phyloP scores from a whole-genome alignment of 306 rosid species.

The Dalbergia cultrata region DNA sequence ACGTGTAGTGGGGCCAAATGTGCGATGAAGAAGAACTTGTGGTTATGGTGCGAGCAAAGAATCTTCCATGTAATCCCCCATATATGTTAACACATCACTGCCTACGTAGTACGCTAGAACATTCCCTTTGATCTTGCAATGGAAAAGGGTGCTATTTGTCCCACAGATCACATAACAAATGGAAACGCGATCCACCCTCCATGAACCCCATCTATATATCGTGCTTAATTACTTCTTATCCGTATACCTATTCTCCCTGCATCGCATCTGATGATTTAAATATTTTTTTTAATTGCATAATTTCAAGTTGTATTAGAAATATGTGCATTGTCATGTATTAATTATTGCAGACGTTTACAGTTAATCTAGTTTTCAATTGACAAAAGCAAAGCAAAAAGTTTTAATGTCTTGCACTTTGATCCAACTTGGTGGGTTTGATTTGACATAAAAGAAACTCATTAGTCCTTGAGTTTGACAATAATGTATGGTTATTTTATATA shows the following conservation, averaged over 20 bases:
- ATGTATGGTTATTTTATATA: not conserved
- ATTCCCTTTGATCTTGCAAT: slow-evolving; percentile 24
- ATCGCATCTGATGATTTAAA: not conserved
- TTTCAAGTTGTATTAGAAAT: not conserved
- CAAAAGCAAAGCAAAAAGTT: not conserved
- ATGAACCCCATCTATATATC: too few relatives aligned
- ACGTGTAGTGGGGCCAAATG: slow-evolving; percentile 37
- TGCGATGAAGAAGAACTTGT: slow-evolving; percentile 3
- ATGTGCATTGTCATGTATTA: not conserved
- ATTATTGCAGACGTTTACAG: not conserved
- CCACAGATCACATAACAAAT: too few relatives aligned
- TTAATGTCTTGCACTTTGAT: not conserved
- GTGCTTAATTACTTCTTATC: not conserved
- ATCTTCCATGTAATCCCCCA: slow-evolving; percentile 31
- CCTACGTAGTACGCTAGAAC: slow-evolving; percentile 40
- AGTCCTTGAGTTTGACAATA: not conserved
- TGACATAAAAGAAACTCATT: slow-evolving; percentile 1
- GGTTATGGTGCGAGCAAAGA: slow-evolving; percentile 9
- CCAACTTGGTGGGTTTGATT: slow-evolving; percentile 28
- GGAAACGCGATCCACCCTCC: not conserved
- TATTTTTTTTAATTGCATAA: not conserved
- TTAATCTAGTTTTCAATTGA: not conserved
- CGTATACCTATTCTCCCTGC: not conserved
- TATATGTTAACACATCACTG: not conserved
- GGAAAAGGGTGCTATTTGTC: not conserved